phyloP scores from a whole-genome alignment of 768 basidiomycete species.

The Hysterangium stoloniferum region DNA sequence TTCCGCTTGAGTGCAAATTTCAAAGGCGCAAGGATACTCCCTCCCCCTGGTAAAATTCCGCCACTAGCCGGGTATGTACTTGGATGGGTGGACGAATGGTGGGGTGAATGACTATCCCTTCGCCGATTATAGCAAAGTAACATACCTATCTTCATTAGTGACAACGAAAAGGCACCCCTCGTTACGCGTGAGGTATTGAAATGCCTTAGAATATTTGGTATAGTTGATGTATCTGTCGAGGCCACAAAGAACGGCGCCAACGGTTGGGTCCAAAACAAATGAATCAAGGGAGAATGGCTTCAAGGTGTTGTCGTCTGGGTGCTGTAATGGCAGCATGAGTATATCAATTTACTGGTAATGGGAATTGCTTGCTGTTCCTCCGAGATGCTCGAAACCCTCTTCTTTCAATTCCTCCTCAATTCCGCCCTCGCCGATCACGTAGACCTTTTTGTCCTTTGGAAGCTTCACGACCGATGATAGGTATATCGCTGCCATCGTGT shows the following conservation, averaged over 20 bases:
- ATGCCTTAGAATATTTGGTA: slow-evolving; percentile 89
- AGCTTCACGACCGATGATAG: slow-evolving; percentile 84
- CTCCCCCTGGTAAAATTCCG: slow-evolving; percentile 76
- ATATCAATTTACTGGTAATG: slow-evolving; percentile 4
- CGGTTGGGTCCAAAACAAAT: slow-evolving; percentile 67
- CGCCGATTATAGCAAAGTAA: neutral
- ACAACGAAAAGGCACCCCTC: slow-evolving; percentile 76
- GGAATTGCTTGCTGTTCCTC: slow-evolving; percentile 66
- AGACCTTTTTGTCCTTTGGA: slow-evolving; percentile 88
- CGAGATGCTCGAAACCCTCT: slow-evolving; percentile 73
- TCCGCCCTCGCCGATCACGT: slow-evolving; percentile 88
- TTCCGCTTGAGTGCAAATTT: slow-evolving; percentile 59
- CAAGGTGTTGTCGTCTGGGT: slow-evolving; percentile 76
- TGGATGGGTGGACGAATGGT: too few relatives aligned
- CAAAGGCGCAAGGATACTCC: slow-evolving; percentile 77
- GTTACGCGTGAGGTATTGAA: slow-evolving; percentile 80
- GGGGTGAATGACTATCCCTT: too few relatives aligned
- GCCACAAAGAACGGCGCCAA: slow-evolving; percentile 94
- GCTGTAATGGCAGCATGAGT: slow-evolving; percentile 36
- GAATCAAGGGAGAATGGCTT: slow-evolving; percentile 56
- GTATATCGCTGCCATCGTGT: slow-evolving; percentile 42
- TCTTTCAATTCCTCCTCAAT: slow-evolving; percentile 89
- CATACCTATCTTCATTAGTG: slow-evolving; percentile 68
- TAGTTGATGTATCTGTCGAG: slow-evolving; percentile 85
- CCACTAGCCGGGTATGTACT: slow-evolving; percentile 79